Base-by-base conservation (phyloP, 2,329 filamentous ascomycete species). In the Zelopaecilomyces penicillatus region DNA sequence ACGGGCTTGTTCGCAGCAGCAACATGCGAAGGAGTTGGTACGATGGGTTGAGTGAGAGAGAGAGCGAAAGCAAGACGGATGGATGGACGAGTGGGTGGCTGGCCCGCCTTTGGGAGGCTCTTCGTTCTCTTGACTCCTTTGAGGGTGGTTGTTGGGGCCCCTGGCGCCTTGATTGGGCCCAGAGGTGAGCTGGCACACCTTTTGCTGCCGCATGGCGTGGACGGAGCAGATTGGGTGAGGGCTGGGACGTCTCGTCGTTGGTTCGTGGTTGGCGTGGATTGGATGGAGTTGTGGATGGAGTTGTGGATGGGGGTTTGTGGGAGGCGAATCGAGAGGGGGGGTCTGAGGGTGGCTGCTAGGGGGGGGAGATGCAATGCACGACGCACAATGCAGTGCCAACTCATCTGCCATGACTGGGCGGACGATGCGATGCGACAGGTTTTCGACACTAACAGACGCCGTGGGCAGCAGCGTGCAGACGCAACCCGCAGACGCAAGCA, bases 121-220 rank as follows among this genome's bases (percentile, higher is more conserved):
- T 9, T 34, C 32, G 3, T 34, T 9, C 19, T 19, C 19, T 19
- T 19, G 19, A 19, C 19, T 19, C 19, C 19, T 19, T 19, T 19
- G 19, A 19, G 19, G 19, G 19, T 46, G 44, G 44, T 39, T 40
- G 44, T 46, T 40, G 39, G 35, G 40, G 41, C 32, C 39, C 37
- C 39, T n/a, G 32, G 54, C 55, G 54, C 50, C 52, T 19, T 61
- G 58, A 62, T 62, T 60, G 57, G 57, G 49, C 44, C 50, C 27
- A 30, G 48, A 42, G 45, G 48, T 54, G 53, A 52, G 52, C 46
- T 55, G 53, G 52, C 53, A 52, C 44, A 52, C 52, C 44, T 47
- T 41, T 42, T 48, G 52, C 50, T 50, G 52, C 48, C 45, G 51
- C 49, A 51, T 52, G 54, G 57, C 57, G 57, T 59, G 57, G 57